Percentiles rank a stretch among this genome's conserved stretches.
phyloP scores from a whole-genome alignment of 768 basidiomycete species.

The Ramaria rubella region DNA sequence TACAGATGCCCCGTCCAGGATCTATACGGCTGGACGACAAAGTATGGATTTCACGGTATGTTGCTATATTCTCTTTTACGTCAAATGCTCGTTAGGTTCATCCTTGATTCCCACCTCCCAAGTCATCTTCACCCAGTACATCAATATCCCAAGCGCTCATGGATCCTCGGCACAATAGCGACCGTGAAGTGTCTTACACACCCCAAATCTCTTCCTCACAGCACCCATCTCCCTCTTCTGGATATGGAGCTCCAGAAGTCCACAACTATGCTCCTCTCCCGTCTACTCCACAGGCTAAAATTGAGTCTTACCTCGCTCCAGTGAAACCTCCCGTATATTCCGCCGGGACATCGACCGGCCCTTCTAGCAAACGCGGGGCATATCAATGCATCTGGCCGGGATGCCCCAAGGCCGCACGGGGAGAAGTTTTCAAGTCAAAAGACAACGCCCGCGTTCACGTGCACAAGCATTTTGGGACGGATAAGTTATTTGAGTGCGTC shows the following conservation, averaged over 20 bases:
- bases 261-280: background rate
- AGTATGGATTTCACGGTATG: no score
- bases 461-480: conserved; percentile 7
- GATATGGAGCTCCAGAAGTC: no score
- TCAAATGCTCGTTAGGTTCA: no score
- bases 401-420: background rate
- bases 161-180: no score
- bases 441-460: conserved; percentile 7
- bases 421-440: background rate
- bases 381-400: background rate
- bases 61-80: no score
- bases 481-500: conserved; percentile 7
- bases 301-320: background rate
- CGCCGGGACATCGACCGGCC: background rate
- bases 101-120: no score
- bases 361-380: background rate
- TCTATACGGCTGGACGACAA: no score
- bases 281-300: background rate
- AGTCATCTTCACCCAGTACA: no score
- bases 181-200: no score
- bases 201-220: background rate
- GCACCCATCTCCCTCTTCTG: background rate
- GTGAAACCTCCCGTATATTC: background rate
- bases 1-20: no score
- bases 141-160: no score